phyloP scores from a whole-genome alignment of 108 stramenopile genomes.

The Poteriospumella lacustris region DNA sequence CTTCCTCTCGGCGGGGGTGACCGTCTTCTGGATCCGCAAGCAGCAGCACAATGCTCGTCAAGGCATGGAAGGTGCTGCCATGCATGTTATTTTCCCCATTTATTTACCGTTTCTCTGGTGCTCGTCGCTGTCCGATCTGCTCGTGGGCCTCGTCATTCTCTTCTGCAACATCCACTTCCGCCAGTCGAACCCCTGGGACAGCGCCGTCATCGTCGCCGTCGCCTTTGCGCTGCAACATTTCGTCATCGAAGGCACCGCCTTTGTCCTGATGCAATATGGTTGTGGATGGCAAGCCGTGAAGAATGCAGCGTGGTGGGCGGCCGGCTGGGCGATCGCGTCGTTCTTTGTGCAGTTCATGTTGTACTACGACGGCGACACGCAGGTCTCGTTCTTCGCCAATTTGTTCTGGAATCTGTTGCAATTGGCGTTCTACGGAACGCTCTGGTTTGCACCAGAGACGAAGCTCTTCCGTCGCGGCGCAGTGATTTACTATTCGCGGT shows the following conservation, averaged over 20 bases:
- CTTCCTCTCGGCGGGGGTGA: not conserved
- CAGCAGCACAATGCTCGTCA: not conserved
- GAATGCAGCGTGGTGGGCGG: not conserved
- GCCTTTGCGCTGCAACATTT: slow-evolving; percentile 23
- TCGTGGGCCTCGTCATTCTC: not conserved
- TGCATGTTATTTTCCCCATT: slow-evolving; percentile 17
- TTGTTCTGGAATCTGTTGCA: not conserved
- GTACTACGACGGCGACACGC: not conserved
- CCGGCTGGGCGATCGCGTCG: not conserved
- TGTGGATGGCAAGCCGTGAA: slow-evolving; percentile 22
- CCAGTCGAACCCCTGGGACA: not conserved
- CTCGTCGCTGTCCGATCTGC: slow-evolving; percentile 4
- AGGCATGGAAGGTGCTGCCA: not conserved
- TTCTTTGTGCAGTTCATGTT: not conserved
- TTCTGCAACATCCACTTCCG: not conserved
- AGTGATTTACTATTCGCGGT: slow-evolving; percentile 16
- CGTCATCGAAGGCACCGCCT: slow-evolving; percentile 17
- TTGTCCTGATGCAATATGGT: slow-evolving; percentile 27
- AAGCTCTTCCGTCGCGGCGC: not conserved
- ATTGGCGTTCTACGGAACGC: not conserved
- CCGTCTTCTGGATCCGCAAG: slow-evolving; percentile 12
- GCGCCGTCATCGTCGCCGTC: not conserved
- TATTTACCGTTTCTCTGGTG: slow-evolving; percentile 19
- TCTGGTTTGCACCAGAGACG: slow-evolving; percentile 14
- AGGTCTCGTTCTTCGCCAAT: not conserved